Conservation (phyloP, 371 early-diverging fungal species). For the Mortierella sp. region DNA sequence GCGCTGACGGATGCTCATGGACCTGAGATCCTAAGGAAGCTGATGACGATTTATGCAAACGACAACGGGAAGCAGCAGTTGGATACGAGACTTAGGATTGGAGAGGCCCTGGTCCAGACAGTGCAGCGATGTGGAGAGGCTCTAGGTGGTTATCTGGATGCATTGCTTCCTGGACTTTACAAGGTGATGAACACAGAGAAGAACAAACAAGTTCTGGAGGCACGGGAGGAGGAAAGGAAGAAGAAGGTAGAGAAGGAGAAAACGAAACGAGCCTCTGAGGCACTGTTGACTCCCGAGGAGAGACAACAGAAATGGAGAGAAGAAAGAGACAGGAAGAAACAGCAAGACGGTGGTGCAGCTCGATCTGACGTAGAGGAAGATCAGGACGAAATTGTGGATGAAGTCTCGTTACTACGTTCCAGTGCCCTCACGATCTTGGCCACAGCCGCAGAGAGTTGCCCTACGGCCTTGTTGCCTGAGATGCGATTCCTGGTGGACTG, state of each 20-base stretch:
- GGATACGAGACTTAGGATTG: constrained; percentile 85
- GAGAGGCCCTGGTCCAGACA: constrained; percentile 90
- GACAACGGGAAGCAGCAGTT: constrained; percentile 60
- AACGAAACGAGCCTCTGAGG: constrained; percentile 29
- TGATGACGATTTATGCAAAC: constrained; percentile 72
- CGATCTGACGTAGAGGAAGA: constrained; percentile 17
- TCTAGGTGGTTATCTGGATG: constrained; percentile 77
- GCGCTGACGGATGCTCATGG: constrained; percentile 86
- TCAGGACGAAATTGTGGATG: constrained; percentile 21
- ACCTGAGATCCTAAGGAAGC: constrained; percentile 69
- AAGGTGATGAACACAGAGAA: constrained; percentile 62
- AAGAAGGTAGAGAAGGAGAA: constrained; percentile 15
- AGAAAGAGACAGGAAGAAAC: constrained; percentile 11
- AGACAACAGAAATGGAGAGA: constrained; percentile 39
- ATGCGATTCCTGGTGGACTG: constrained; percentile 74
- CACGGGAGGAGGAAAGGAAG: constrained; percentile 26
- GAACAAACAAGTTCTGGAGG: constrained; percentile 24
- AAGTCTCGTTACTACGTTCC: constrained; percentile 54
- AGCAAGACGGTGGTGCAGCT: neutral
- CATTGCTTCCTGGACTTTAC: constrained; percentile 75
- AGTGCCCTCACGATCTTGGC: constrained; percentile 83
- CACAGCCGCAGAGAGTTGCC: constrained; percentile 78
- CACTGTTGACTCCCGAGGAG: constrained; percentile 38
- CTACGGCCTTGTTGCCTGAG: constrained; percentile 74
- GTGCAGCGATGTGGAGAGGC: constrained; percentile 83